These are phyloP conservation scores for Atkinsonella hypoxylon DNA, from an alignment of 2,329 filamentous ascomycete species.

Conservation along the genomic window DNA sequence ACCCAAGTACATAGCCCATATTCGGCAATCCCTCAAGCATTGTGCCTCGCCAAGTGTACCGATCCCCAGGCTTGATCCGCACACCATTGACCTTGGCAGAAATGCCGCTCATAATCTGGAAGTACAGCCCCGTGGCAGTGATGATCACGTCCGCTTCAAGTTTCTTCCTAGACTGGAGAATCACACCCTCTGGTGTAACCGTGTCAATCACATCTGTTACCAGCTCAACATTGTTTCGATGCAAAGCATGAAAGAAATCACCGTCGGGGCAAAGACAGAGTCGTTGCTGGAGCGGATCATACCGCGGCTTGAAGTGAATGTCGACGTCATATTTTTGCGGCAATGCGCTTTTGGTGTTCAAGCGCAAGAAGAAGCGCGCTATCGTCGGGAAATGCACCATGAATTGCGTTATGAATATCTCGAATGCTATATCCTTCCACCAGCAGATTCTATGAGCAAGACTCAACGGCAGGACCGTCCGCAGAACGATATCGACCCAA, in stretches of 20 bases:
- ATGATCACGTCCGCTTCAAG: constrained; percentile 55
- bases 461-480: constrained; percentile 32
- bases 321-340: constrained; percentile 42
- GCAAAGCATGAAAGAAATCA: constrained; percentile 42
- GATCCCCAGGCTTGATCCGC: constrained; percentile 32
- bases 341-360: constrained; percentile 34
- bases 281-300: constrained; percentile 62
- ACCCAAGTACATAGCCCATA: constrained; percentile 47
- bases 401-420: constrained; percentile 28
- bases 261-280: constrained; percentile 53
- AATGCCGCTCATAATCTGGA: constrained; percentile 44
- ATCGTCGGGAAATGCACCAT: constrained; percentile 16
- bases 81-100: constrained; percentile 41
- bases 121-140: constrained; percentile 54
- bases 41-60: constrained; percentile 49
- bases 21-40: constrained; percentile 61
- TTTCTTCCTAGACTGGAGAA: constrained; percentile 32
- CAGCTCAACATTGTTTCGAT: constrained; percentile 30
- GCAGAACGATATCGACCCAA: constrained; percentile 23
- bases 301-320: constrained; percentile 52
- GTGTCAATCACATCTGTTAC: constrained; percentile 41
- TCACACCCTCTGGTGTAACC: constrained; percentile 35
- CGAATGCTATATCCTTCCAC: constrained; percentile 33
- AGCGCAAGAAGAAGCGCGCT: constrained; percentile 23
- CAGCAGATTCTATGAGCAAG: constrained; percentile 35